Conservation (phyloP, 768 basidiomycete genomes). For the Termitomyces sp. region DNA sequence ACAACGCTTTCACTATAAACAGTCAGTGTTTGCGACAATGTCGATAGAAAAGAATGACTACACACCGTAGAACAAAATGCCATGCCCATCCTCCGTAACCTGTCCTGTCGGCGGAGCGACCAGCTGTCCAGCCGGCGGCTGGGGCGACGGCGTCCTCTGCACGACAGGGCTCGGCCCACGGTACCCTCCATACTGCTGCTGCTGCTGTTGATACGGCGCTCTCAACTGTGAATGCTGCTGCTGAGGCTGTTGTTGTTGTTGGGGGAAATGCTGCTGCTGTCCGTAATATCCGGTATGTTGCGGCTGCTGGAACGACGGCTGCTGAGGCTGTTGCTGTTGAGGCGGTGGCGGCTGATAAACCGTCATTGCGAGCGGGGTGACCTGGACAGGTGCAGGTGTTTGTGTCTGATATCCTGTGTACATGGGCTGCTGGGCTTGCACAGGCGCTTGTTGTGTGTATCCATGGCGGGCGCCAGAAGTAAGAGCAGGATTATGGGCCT, state of each 20-base stretch:
- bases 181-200: conserved; percentile 27
- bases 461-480: conserved; percentile 18
- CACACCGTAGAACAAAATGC: conserved; percentile 86
- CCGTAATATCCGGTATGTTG: conserved; percentile 15
- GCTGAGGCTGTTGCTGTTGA: conserved; percentile 19
- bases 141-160: conserved; percentile 46
- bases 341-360: conserved; percentile 18
- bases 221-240: conserved; percentile 21
- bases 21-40: not conserved
- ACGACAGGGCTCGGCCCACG: conserved; percentile 37
- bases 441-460: conserved; percentile 24
- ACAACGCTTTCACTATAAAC: conserved; percentile 75
- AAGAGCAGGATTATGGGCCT: conserved; percentile 7
- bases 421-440: conserved; percentile 15
- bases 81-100: conserved; percentile 75
- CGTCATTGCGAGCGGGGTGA: conserved; percentile 11
- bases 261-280: conserved; percentile 15
- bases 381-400: not conserved
- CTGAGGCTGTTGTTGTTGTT: conserved; percentile 19
- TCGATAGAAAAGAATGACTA: conserved; percentile 10
- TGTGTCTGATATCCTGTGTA: conserved; percentile 14
- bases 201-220: conserved; percentile 27
- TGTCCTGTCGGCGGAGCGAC: conserved; percentile 58
- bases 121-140: conserved; percentile 24
- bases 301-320: conserved; percentile 8